Percentiles rank a stretch among this genome's conserved stretches.
Conservation (phyloP, 305 asterid genomes). For the Fraxinus nigra region DNA sequence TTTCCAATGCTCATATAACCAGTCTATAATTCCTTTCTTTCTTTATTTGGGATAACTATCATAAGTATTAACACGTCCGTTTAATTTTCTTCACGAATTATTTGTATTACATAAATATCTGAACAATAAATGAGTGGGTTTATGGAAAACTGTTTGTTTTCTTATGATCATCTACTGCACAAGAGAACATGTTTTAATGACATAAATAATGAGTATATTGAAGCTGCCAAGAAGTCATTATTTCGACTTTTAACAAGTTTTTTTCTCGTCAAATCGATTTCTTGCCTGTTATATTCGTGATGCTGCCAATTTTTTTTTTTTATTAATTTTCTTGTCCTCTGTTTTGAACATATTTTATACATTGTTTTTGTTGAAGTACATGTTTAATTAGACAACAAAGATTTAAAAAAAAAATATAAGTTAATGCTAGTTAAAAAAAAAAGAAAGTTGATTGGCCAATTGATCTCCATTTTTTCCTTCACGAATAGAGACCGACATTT, state of each 20-base stretch:
- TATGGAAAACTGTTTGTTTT: not conserved
- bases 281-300: not conserved
- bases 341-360: not conserved
- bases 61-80: not conserved
- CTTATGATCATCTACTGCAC: not conserved
- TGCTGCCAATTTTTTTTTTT: not conserved
- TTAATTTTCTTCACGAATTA: not conserved
- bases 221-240: not conserved
- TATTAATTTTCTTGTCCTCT: not conserved
- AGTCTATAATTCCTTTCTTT: not conserved
- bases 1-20: not conserved
- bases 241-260: not conserved
- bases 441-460: not conserved
- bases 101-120: not conserved
- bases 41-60: not conserved
- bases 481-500: not conserved
- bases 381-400: not conserved
- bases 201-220: not conserved
- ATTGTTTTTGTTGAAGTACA: not conserved
- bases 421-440: too few relatives aligned
- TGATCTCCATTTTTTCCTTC: not conserved
- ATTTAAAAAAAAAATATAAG: not conserved
- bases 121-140: not conserved
- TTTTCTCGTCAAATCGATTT: not conserved
- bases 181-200: not conserved